phyloP scores from a whole-genome alignment of 768 basidiomycete species.

The Thelephora aurantiotincta region DNA sequence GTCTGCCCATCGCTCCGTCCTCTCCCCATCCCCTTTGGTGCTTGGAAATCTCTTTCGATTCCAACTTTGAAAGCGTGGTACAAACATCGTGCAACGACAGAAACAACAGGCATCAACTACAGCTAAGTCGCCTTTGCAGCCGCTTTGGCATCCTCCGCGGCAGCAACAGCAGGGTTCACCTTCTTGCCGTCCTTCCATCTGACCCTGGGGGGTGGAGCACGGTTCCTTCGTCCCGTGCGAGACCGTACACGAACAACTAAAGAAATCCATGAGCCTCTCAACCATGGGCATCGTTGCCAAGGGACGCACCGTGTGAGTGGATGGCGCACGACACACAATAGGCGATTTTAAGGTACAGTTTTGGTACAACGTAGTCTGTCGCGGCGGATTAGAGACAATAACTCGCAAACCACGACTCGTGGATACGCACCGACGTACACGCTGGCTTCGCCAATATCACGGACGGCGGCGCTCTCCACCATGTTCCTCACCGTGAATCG shows the following conservation, averaged over 20 bases:
- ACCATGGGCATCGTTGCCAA: not conserved
- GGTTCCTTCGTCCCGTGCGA: conserved; percentile 89
- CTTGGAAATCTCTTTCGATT: too few species aligned
- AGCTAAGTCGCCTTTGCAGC: conserved; percentile 9
- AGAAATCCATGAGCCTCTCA: conserved; percentile 1
- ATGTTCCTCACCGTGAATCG: conserved; percentile 99
- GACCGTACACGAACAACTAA: conserved; percentile 97
- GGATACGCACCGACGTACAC: conserved; percentile 72
- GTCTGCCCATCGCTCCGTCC: too few species aligned
- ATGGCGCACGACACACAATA: conserved; percentile 99
- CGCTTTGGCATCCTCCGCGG: conserved; percentile 79
- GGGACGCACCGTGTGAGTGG: conserved; percentile 86
- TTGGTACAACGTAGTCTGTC: conserved; percentile 91
- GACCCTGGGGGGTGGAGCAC: conserved; percentile 89
- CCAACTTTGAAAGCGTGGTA: too few species aligned
- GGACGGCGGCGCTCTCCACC: conserved; percentile 96
- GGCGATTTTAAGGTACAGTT: conserved; percentile 95
- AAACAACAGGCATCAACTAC: too few species aligned
- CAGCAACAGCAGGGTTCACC: conserved; percentile 90
- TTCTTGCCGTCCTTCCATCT: conserved; percentile 95
- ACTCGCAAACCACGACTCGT: not conserved
- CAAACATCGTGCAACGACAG: too few species aligned
- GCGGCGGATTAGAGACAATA: not conserved
- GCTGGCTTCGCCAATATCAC: conserved; percentile 93
- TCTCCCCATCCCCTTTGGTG: too few species aligned